Evolutionary conservation across 1,284 basidiomycete species (phyloP), one percentile per base, ranked within the genome.

Genomic region (Puccinia hordei): DNA sequence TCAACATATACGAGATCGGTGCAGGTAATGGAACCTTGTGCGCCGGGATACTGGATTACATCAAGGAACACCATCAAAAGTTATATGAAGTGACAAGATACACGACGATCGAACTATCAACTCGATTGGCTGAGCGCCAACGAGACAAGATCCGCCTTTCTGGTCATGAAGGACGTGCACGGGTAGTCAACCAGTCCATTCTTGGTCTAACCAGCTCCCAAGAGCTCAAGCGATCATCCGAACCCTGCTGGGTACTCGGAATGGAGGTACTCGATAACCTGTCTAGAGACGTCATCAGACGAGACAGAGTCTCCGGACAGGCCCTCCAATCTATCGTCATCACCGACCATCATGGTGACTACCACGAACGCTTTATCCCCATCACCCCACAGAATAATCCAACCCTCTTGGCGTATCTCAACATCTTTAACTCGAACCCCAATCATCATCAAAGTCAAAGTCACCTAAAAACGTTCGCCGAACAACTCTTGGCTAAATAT

Each of bases 11-110:
- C 88, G 97, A 99, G 86, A 92, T 99, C 82, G 97, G 97, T 44
- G 97, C 95, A 1, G 97, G 97, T 38, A 98, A 98, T 83, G 97
- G 97, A 0, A 95, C 95, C 0, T 88, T 99, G 79, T 96, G 97
- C 59, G 86, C 89, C 84, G 93, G 98, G 84, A 90, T 98, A 66
- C 89, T 99, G 80, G 89, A 92, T 84, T 94, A 91, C 83, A 87
- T 99, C 35, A 89, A 88, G 35, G 89, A 90, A 61, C 87, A 91
- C 57, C 91, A 97, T 85, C 94, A 95, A 0, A 93, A 95, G 73
- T 92, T 98, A 1, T 99, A 96, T 85, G 91, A 93, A 80, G 89
- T 93, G 27, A 98, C 94, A 2, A 88, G 89, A 12, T 97, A 99
- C 86, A 90, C 91, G 81, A 97, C 98, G 84, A 92, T 98, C 82